phyloP scores from a whole-genome alignment of 345 rosid genomes.

The Garcia nutans region DNA sequence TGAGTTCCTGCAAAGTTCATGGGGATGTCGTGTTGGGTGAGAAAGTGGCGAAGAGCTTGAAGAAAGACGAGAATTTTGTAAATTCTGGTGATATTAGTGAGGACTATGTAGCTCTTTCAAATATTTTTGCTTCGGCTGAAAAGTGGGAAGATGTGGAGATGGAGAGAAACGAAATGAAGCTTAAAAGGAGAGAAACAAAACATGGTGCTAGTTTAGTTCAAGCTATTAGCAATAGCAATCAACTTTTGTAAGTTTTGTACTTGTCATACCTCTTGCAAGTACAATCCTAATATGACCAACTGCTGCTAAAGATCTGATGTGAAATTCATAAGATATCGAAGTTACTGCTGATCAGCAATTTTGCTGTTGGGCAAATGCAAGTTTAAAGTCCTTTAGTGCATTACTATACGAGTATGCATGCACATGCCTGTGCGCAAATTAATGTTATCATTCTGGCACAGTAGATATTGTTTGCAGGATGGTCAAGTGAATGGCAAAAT shows the following conservation, averaged over 20 bases:
- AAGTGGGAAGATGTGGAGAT: slow-evolving; percentile 56
- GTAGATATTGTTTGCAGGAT: background rate
- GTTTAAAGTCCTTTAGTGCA: too few relatives aligned
- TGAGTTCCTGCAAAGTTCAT: slow-evolving; percentile 48
- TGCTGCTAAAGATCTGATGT: background rate
- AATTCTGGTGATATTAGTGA: slow-evolving; percentile 29
- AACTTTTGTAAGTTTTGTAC: too few relatives aligned
- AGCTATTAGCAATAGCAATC: background rate
- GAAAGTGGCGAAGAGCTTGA: slow-evolving; percentile 42
- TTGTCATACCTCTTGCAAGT: too few relatives aligned
- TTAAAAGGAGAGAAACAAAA: slow-evolving; percentile 23
- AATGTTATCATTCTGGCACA: background rate
- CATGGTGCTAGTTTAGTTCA: slow-evolving; percentile 26
- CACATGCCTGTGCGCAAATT: background rate
- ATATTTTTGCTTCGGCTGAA: slow-evolving; percentile 52
- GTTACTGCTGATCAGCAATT: background rate
- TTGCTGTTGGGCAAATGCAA: background rate
- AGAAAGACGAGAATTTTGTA: slow-evolving; percentile 13
- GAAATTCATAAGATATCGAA: background rate
- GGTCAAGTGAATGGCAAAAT: background rate
- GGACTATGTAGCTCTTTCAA: slow-evolving; percentile 57
- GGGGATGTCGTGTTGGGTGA: slow-evolving; percentile 48
- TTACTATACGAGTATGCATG: too few relatives aligned
- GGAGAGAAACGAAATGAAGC: slow-evolving; percentile 40
- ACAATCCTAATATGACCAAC: too few relatives aligned